phyloP scores from a whole-genome alignment of 2,329 filamentous ascomycete species.

The Arthrobotrys entomopaga region DNA sequence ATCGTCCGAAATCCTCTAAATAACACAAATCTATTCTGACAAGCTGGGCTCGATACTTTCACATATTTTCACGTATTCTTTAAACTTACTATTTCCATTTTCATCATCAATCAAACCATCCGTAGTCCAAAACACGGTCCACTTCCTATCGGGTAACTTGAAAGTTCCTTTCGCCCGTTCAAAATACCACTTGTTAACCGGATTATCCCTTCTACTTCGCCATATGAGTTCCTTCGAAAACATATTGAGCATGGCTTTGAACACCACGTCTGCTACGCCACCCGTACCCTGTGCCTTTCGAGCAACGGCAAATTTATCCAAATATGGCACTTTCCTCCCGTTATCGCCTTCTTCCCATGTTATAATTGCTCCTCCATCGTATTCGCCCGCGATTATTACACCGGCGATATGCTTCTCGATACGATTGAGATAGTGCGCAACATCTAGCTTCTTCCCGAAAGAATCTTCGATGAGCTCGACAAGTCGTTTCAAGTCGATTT shows the following conservation, averaged over 20 bases:
- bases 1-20: too few relatives aligned
- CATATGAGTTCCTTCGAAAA: conserved; percentile 86
- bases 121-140: conserved; percentile 99
- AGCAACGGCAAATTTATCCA: conserved; percentile 96
- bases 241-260: conserved; percentile 93
- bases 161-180: conserved; percentile 84
- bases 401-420: conserved; percentile 84
- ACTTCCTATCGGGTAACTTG: conserved; percentile 82
- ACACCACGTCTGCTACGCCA: conserved; percentile 93
- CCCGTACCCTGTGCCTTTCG: conserved; percentile 87
- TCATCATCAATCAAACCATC: conserved; percentile 67
- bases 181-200: conserved; percentile 99
- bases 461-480: conserved; percentile 92
- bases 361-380: conserved; percentile 92
- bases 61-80: conserved; percentile 66
- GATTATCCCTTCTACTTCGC: conserved; percentile 88
- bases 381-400: conserved; percentile 92
- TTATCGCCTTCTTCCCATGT: conserved; percentile 82
- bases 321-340: conserved; percentile 82
- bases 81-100: conserved; percentile 62
- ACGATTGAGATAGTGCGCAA: conserved; percentile 82
- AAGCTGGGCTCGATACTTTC: conserved; percentile 65
- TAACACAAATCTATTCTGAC: conserved; percentile 60
- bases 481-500: conserved; percentile 83
- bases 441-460: conserved; percentile 84